phyloP scores from a whole-genome alignment of 305 asterid species.

The Petunia hybrid region DNA sequence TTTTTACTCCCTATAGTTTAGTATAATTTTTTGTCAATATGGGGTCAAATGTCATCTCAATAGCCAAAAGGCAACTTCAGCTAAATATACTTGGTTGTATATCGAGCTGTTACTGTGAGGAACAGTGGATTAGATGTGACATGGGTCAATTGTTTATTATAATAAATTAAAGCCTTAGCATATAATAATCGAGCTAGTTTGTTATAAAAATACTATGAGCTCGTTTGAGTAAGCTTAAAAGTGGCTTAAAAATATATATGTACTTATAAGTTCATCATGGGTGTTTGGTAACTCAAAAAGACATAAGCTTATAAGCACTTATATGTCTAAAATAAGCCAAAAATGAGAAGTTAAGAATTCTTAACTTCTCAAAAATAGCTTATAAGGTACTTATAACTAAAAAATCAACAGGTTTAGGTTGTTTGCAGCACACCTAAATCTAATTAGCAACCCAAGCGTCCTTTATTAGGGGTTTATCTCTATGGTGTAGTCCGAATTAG shows the following conservation, averaged over 20 bases:
- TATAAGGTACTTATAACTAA: too few species aligned
- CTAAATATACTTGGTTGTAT: not conserved
- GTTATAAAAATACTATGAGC: not conserved
- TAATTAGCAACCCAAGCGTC: not conserved
- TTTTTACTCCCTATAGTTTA: not conserved
- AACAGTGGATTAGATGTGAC: not conserved
- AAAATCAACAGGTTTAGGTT: not conserved
- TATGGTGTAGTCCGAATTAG: not conserved
- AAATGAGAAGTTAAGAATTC: too few species aligned
- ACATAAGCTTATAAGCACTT: too few species aligned
- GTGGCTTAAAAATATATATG: too few species aligned
- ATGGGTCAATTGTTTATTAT: not conserved
- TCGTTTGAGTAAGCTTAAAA: too few species aligned
- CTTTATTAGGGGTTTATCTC: not conserved
- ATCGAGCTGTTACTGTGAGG: not conserved
- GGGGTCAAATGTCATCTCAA: slow-evolving; percentile 1
- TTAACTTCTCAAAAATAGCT: too few species aligned
- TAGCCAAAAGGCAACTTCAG: not conserved
- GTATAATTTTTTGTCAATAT: not conserved
- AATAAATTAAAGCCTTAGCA: not conserved
- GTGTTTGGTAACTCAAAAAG: too few species aligned
- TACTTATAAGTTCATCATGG: too few species aligned
- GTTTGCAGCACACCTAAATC: not conserved
- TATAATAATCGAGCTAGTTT: not conserved
- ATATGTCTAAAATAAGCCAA: too few species aligned